phyloP scores from a whole-genome alignment of 2,329 filamentous ascomycete genomes.

The Diaporthe humulicola region DNA sequence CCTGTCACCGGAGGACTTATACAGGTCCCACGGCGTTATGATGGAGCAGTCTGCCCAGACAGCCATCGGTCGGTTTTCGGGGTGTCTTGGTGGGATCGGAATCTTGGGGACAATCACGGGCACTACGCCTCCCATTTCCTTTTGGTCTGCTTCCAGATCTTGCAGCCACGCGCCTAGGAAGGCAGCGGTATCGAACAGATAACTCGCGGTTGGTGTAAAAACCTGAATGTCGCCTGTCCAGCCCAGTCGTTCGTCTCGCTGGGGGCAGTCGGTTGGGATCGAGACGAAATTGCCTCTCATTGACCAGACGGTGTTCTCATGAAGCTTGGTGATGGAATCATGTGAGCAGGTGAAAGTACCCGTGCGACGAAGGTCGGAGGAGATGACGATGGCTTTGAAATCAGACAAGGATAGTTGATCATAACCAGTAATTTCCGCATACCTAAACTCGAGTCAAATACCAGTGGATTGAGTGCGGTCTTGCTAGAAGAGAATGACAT shows the following conservation, averaged over 20 bases:
- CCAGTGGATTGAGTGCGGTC: neutral
- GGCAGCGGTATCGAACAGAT: conserved; percentile 65
- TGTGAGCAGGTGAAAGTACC: conserved; percentile 67
- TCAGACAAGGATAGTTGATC: conserved; percentile 40
- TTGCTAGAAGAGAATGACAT: neutral
- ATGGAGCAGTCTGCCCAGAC: conserved; percentile 51
- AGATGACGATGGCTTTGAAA: conserved; percentile 54
- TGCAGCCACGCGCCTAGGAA: conserved; percentile 66
- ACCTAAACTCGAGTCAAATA: conserved; percentile 58
- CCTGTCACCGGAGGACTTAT: conserved; percentile 46
- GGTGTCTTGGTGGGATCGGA: conserved; percentile 42
- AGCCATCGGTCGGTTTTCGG: conserved; percentile 45
- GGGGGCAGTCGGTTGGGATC: conserved; percentile 70
- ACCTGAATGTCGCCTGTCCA: conserved; percentile 66
- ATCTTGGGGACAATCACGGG: conserved; percentile 50
- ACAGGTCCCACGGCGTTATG: conserved; percentile 49
- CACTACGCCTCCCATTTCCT: conserved; percentile 51
- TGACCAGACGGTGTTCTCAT: conserved; percentile 67
- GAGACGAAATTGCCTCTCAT: conserved; percentile 71
- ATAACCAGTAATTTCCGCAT: conserved; percentile 58
- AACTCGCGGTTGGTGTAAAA: conserved; percentile 64
- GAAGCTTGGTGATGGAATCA: conserved; percentile 63
- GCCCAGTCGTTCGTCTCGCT: conserved; percentile 66
- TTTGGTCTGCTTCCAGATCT: conserved; percentile 54
- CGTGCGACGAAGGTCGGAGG: conserved; percentile 64